Evolutionary conservation across 306 rosid genomes (phyloP), one percentile per base, ranked within the genome.

Genomic region (Malus orientalis): DNA sequence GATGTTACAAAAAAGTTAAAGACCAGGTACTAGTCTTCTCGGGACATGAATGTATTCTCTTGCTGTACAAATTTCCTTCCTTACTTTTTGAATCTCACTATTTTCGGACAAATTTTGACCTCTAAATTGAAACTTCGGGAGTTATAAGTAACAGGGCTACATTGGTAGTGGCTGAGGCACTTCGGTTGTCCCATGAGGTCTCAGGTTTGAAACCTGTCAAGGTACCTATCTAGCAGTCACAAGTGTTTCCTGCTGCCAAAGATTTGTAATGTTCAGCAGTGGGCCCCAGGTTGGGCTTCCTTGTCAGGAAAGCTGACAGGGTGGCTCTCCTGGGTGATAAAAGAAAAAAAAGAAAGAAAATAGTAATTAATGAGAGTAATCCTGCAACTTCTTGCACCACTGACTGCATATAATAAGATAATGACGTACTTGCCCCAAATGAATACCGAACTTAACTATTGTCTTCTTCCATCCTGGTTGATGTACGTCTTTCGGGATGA

Each of bases 401-500:
- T 19, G 29, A 30, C 59, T 69, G 25, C n/a, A 27, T 11, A 53
- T 1, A 11, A 30, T 30, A 66, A 5, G 63, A 60, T 13, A 27
- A 51, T 78, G 57, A 59, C 54, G 47, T 78, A 22, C 47, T 54
- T 33, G 25, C 47, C 67, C 71, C 67, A 13, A 76, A 71, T 77
- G 32, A 27, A 67, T 54, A 57, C 29, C 5, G 61, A 32, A 23
- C 22, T 67, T 76, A n/a, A 45, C 58, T 53, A 58, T 71, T 58
- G 42, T 81, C 71, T 75, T 54, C 53, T 77, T 71, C 71, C 79
- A 20, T 70, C 70, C 29, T 11, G 32, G 66, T 57, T 45, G n/a
- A 54, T 53, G n/a, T 71, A 71, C 79, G 16, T 63, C 66, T 14
- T 58, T 11, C 16, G 23, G 22, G 45, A 62, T 32, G 53, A 20